Base-by-base conservation (phyloP, 192 early-diverging fungal genomes). In the Glomus cerebriforme region DNA sequence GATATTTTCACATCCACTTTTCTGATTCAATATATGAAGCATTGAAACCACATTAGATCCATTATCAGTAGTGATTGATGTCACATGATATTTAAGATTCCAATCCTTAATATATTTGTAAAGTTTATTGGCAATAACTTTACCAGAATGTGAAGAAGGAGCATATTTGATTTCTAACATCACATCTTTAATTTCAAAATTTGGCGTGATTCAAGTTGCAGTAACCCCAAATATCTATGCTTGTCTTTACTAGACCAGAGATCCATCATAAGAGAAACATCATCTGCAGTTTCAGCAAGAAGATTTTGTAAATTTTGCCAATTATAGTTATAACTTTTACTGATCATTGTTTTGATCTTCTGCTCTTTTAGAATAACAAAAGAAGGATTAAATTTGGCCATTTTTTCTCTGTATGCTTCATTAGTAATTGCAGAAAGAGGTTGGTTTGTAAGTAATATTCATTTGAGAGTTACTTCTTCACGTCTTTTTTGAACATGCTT, bases 341-440 rank as follows among this genome's bases (percentile, higher is more conserved):
- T 6, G 19, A 69, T 69, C 39, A 69, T 69, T 43, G 39, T 69
- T 43, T n/a, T 37, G 17, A 69, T 69, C 34, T 69, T 69, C 12
- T 69, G n/a, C 12, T 66, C 39, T 10, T 31, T 19, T 22, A 37
- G 67, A 22, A 69, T 45, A 45, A 9, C 9, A 10, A 45, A 45
- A 45, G 43, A 45, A 45, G 9, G 37, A 69, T 69, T n/a, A 69
- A 69, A 69, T 26, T 26, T 12, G 3, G 34, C 7, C 19, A 69
- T 69, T 43, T 69, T 69, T 69, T 69, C 66, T 69, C 7, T 69
- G 45, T 69, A 69, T 45, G 7, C 37, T 45, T 26, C 3, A 43
- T 69, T 39, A 43, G 22, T 24, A 69, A 69, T 22, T 24, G 39
- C 39, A 24, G 2, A 24, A 37, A 69, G 6, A 43, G 67, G n/a